A percentile compares a stretch with the other conserved stretches of the same genome.
Conservation (phyloP, 164 flowering plant species). For the Protea cynaroides region DNA sequence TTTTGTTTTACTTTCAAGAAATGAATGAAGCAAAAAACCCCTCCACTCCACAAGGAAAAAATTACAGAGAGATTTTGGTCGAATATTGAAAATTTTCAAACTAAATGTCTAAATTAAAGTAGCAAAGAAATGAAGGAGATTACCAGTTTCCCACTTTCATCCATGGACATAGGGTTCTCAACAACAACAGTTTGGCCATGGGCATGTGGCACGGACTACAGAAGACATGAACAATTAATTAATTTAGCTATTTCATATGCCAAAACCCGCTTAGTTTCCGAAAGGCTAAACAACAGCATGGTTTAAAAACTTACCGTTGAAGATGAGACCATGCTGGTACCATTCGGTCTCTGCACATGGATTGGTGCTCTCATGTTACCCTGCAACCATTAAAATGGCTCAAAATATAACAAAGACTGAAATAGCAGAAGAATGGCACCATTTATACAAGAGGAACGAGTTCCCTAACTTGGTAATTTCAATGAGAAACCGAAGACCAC, state of each 20-base stretch:
- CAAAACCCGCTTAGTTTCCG: too few species aligned
- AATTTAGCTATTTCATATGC: too few species aligned
- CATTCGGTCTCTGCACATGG: constrained; percentile 53
- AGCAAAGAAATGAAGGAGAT: not conserved
- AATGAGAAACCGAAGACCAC: too few species aligned
- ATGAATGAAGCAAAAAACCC: not conserved
- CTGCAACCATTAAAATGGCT: constrained; percentile 19
- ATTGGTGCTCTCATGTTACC: constrained; percentile 52
- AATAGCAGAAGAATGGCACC: too few species aligned
- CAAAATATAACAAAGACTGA: too few species aligned
- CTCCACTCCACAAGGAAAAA: too few species aligned
- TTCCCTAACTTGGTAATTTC: too few species aligned
- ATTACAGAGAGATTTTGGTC: not conserved
- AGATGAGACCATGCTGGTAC: constrained; percentile 43
- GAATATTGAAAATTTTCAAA: not conserved
- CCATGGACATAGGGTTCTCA: constrained; percentile 93
- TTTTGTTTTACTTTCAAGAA: not conserved
- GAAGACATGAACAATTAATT: not conserved
- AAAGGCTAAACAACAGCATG: too few species aligned
- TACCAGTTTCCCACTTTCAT: constrained; percentile 93
- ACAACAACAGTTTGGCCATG: constrained; percentile 87
- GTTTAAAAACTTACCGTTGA: constrained; percentile 45
- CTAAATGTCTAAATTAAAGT: too few species aligned
- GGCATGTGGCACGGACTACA: constrained; percentile 31
- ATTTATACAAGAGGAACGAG: too few species aligned